Evolutionary conservation across 2,329 filamentous ascomycete species (phyloP).

Genomic region (Fusarium chlamydosporum): DNA sequence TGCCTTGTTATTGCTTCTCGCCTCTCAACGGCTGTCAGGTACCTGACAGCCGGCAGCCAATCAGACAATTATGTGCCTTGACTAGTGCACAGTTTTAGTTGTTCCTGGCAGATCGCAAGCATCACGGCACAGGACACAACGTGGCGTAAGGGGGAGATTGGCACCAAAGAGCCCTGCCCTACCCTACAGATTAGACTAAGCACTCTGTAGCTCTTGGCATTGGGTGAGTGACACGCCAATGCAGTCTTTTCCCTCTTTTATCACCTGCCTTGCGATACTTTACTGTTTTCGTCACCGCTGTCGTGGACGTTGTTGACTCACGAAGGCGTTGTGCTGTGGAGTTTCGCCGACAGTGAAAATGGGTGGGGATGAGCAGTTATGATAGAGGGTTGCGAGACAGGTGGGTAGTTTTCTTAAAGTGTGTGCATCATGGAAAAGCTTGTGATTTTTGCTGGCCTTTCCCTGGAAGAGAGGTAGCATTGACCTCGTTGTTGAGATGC

Average conservation of each 20-base stretch:
- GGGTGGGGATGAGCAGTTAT: not conserved
- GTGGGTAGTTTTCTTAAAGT: conserved; percentile 33
- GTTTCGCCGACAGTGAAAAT: not conserved
- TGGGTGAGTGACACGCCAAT: conserved; percentile 19
- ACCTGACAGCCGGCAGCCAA: conserved; percentile 26
- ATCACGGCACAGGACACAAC: conserved; percentile 25
- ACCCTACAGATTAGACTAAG: conserved; percentile 29
- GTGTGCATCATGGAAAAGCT: conserved; percentile 30
- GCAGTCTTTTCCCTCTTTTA: conserved; percentile 2
- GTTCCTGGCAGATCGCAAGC: conserved; percentile 39
- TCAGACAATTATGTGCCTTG: conserved; percentile 31
- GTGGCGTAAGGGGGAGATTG: conserved; percentile 38
- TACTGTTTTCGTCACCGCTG: conserved; percentile 8
- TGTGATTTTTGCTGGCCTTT: not conserved
- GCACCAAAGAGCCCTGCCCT: conserved; percentile 18
- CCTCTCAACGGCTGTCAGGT: conserved; percentile 33
- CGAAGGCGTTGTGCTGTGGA: conserved; percentile 13
- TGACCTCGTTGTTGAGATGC: not conserved
- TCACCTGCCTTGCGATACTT: conserved; percentile 15
- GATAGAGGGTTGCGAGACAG: not conserved
- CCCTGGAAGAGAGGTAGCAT: not conserved
- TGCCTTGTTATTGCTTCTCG: conserved; percentile 3
- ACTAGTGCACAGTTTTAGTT: conserved; percentile 21
- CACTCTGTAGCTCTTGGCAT: conserved; percentile 5
- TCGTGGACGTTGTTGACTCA: conserved; percentile 15